Conservation (phyloP, 176 grass and related monocot species). For the Oryza longistaminata region DNA sequence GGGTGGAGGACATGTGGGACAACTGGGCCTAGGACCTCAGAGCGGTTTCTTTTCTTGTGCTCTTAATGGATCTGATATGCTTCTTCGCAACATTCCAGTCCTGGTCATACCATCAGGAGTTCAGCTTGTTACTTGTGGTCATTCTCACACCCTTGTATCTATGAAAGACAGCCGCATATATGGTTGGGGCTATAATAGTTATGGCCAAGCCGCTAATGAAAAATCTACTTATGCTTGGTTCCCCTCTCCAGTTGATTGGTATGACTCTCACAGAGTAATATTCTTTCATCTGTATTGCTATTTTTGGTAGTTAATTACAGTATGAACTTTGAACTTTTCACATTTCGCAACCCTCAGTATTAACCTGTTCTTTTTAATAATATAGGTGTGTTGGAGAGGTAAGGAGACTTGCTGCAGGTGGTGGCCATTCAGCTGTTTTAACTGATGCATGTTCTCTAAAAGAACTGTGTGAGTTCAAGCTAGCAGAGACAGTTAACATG, state of each 20-base stretch:
- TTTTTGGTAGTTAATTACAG: neutral
- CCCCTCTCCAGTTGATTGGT: conserved; percentile 97
- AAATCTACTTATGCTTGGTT: conserved; percentile 87
- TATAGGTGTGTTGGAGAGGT: conserved; percentile 93
- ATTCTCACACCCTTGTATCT: conserved; percentile 89
- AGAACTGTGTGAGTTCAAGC: conserved; percentile 90
- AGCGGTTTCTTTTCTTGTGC: conserved; percentile 61
- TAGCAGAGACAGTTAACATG: conserved; percentile 69
- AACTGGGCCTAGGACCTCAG: conserved; percentile 73
- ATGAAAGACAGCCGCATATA: conserved; percentile 84
- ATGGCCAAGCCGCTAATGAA: conserved; percentile 83
- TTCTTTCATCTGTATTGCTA: neutral
- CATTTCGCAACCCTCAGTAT: neutral
- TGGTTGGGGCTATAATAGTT: conserved; percentile 95
- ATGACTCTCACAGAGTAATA: neutral
- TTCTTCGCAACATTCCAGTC: conserved; percentile 75
- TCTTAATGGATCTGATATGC: conserved; percentile 56
- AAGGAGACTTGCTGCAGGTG: conserved; percentile 78
- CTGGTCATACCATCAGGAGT: conserved; percentile 66
- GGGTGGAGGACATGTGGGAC: conserved; percentile 76
- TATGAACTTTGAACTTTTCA: neutral
- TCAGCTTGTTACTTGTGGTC: conserved; percentile 73
- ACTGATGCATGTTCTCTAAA: conserved; percentile 90
- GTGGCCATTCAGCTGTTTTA: conserved; percentile 94
- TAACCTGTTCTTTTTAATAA: neutral